Evolutionary conservation across 202 grass and related monocot genomes (phyloP).

Genomic region (Tripidium arundinaceum): DNA sequence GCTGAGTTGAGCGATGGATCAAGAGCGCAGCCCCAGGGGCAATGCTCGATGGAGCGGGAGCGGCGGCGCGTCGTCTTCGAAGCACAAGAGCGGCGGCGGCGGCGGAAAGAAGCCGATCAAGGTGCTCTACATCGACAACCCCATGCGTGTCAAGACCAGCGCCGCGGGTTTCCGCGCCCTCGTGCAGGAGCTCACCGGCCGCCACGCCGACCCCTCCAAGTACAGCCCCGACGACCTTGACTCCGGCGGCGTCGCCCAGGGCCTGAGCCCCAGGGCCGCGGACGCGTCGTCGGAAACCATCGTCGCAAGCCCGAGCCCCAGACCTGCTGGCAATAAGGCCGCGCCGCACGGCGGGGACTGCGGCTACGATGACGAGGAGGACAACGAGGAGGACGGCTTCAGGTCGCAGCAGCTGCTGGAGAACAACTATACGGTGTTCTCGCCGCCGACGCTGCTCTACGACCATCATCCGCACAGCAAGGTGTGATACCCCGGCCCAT

Average conservation of each 20-base stretch:
- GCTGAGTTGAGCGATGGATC: conserved; percentile 31
- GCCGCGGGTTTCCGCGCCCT: conserved; percentile 68
- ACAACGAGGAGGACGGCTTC: conserved; percentile 29
- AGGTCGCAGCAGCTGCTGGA: conserved; percentile 38
- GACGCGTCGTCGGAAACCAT: not conserved
- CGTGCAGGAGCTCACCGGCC: conserved; percentile 89
- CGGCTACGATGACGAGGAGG: not conserved
- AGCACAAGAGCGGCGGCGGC: conserved; percentile 18
- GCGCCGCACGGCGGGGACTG: not conserved
- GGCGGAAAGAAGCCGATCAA: conserved; percentile 67
- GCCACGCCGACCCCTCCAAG: conserved; percentile 57
- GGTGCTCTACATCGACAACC: conserved; percentile 96
- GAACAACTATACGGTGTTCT: conserved; percentile 33
- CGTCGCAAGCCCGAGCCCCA: not conserved
- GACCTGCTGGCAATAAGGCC: not conserved
- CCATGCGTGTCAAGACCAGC: conserved; percentile 64
- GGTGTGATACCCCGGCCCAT: conserved; percentile 28
- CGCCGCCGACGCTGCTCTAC: conserved; percentile 42
- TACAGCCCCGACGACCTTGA: conserved; percentile 24
- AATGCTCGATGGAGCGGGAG: not conserved
- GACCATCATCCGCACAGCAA: conserved; percentile 42
- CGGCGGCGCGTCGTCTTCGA: conserved; percentile 24
- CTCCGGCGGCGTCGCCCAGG: not conserved
- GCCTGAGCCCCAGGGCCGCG: conserved; percentile 18
- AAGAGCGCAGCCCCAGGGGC: not conserved